These are phyloP conservation scores for Xylariaceae sp. DNA, from an alignment of 2,329 filamentous ascomycete genomes.

Conservation along the genomic window DNA sequence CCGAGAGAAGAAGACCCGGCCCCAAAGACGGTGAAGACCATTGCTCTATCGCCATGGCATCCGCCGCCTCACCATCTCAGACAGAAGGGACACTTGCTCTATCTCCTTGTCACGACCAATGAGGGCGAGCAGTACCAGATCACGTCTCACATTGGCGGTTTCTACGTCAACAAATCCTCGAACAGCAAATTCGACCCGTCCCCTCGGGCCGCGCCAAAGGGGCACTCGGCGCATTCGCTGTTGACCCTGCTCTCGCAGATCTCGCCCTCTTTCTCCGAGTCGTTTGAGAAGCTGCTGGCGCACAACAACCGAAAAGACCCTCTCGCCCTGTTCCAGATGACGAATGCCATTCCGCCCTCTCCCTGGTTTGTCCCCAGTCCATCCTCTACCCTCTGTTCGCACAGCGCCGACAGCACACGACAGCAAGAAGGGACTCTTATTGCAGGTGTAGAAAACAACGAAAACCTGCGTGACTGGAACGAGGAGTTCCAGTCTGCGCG, in stretches of 20 bases:
- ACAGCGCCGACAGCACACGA: constrained; percentile 76
- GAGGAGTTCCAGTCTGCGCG: constrained; percentile 97
- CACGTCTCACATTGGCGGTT: constrained; percentile 87
- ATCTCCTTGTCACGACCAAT: constrained; percentile 80
- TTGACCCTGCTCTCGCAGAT: constrained; percentile 70
- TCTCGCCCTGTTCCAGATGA: constrained; percentile 88
- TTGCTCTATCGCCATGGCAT: constrained; percentile 91
- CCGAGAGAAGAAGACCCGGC: constrained; percentile 58
- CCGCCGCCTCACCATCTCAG: constrained; percentile 86
- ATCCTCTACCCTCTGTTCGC: constrained; percentile 56
- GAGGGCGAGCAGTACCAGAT: constrained; percentile 94
- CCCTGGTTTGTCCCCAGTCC: constrained; percentile 81
- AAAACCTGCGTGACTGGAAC: constrained; percentile 96
- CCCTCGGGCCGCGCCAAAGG: constrained; percentile 72
- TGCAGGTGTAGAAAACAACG: constrained; percentile 83
- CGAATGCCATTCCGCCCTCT: constrained; percentile 84
- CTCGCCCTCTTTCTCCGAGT: constrained; percentile 72
- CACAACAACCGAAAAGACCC: constrained; percentile 81
- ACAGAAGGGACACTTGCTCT: constrained; percentile 87
- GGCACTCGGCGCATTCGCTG: constrained; percentile 74
- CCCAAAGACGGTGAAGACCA: constrained; percentile 84
- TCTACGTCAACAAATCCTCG: constrained; percentile 94
- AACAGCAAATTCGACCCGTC: constrained; percentile 92
- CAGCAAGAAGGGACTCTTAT: constrained; percentile 91
- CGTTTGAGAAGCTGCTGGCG: constrained; percentile 74